Conservation (phyloP, 495 filamentous ascomycete species). For the Delitschia confertaspora region DNA sequence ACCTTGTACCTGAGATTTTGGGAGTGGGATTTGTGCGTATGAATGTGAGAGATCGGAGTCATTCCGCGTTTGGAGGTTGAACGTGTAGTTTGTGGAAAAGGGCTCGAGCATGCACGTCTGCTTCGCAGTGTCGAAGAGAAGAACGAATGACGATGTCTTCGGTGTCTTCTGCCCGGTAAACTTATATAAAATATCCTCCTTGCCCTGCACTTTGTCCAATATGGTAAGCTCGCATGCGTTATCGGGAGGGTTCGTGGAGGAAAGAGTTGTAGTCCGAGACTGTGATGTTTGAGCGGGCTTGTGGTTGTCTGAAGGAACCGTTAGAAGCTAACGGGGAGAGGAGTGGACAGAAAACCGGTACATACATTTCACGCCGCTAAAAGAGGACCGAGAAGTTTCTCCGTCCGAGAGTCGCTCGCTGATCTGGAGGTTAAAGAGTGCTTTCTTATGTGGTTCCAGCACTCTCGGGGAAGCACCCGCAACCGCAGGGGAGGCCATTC, state of each 20-base stretch:
- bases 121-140: constrained; percentile 46
- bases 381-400: not conserved
- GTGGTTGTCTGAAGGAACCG: constrained; percentile 37
- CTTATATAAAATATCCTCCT: constrained; percentile 41
- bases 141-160: constrained; percentile 35
- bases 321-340: not conserved
- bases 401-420: constrained; percentile 17
- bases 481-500: constrained; percentile 27
- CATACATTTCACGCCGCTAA: constrained; percentile 23
- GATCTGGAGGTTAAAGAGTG: constrained; percentile 24
- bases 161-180: constrained; percentile 47
- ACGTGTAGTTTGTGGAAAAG: constrained; percentile 44
- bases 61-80: constrained; percentile 47
- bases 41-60: constrained; percentile 9
- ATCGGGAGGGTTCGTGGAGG: constrained; percentile 36
- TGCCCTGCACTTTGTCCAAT: constrained; percentile 37
- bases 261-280: constrained; percentile 16
- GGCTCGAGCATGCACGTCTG: constrained; percentile 47
- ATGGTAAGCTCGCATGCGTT: constrained; percentile 43
- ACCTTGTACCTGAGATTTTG: constrained; percentile 29
- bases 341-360: not conserved
- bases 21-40: constrained; percentile 36
- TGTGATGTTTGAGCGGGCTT: constrained; percentile 42
- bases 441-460: constrained; percentile 25
- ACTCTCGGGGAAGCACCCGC: constrained; percentile 8